These are phyloP conservation scores for Petasospora rhodanensis DNA, from an alignment of 1,139 yeast species.

Conservation along the genomic window DNA sequence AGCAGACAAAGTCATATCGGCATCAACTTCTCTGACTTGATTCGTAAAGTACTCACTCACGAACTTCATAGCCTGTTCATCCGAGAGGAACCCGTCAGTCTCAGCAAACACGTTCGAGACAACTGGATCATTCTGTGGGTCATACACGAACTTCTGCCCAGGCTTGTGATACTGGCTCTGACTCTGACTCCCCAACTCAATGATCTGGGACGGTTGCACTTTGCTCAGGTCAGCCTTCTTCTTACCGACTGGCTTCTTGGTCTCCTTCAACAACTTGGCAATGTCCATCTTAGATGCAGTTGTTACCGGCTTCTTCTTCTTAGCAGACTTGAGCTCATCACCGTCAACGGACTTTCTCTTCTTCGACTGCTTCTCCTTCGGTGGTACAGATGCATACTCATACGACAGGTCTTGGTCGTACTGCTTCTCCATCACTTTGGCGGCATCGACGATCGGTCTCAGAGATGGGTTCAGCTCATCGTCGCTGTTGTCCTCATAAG, in stretches of 20 bases:
- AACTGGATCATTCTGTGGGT: constrained; percentile 15
- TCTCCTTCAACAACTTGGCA: constrained; percentile 44
- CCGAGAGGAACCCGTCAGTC: constrained; percentile 18
- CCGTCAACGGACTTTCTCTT: not conserved
- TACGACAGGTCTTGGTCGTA: constrained; percentile 16
- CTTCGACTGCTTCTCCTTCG: constrained; percentile 1
- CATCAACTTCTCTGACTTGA: too few relatives aligned
- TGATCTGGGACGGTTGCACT: constrained; percentile 13
- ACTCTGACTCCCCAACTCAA: constrained; percentile 12
- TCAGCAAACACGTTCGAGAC: constrained; percentile 6
- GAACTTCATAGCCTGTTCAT: constrained; percentile 15
- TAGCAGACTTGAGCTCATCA: not conserved
- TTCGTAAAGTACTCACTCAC: constrained; percentile 16
- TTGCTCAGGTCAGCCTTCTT: constrained; percentile 11
- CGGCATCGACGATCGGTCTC: constrained; percentile 8
- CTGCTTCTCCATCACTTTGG: constrained; percentile 16
- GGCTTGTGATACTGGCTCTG: not conserved
- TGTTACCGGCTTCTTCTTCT: constrained; percentile 2
- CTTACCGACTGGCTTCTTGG: constrained; percentile 4
- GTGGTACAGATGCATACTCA: not conserved
- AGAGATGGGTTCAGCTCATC: constrained; percentile 2
- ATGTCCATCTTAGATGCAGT: constrained; percentile 31
- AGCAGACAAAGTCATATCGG: too few relatives aligned
- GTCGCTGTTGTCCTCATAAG: constrained; percentile 13
- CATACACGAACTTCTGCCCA: constrained; percentile 2